Conservation (phyloP, 2,329 filamentous ascomycete genomes). For the Aspergillus quadrilineatus region DNA sequence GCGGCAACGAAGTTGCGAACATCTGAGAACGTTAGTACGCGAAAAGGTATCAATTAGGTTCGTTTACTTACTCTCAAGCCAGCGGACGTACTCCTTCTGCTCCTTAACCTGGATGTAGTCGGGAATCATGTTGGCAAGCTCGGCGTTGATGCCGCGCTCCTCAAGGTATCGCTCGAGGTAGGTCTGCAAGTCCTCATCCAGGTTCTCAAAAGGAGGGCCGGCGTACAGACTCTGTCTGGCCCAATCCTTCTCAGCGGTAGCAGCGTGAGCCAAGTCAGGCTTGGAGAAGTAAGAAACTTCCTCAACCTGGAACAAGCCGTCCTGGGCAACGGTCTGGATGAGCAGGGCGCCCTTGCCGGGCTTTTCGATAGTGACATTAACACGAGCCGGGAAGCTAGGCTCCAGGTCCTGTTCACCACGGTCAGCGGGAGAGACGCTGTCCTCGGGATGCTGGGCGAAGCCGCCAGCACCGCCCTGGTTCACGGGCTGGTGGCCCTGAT, state of each 20-base stretch:
- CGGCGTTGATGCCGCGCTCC: constrained; percentile 85
- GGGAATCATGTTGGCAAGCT: constrained; percentile 84
- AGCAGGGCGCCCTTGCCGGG: constrained; percentile 78
- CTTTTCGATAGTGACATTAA: constrained; percentile 89
- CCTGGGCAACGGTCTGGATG: constrained; percentile 82
- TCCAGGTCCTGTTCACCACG: constrained; percentile 52
- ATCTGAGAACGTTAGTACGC: constrained; percentile 47
- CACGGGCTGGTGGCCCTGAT: constrained; percentile 55
- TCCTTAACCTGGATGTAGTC: constrained; percentile 99
- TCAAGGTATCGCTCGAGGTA: constrained; percentile 91
- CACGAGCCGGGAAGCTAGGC: constrained; percentile 71
- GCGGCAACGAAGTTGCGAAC: constrained; percentile 83
- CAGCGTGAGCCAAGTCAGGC: constrained; percentile 71
- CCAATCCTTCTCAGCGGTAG: constrained; percentile 74
- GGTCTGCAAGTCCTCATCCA: constrained; percentile 93
- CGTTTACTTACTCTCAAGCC: constrained; percentile 68
- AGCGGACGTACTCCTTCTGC: constrained; percentile 91
- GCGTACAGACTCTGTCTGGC: constrained; percentile 76
- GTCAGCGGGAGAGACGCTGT: constrained; percentile 57
- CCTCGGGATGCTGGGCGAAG: constrained; percentile 53
- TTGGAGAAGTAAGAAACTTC: constrained; percentile 87
- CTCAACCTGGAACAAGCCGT: constrained; percentile 82
- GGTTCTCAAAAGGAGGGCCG: constrained; percentile 86
- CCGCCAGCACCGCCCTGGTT: constrained; percentile 52
- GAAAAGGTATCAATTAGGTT: background rate